phyloP scores from a whole-genome alignment of 805 yeast species.

The Suhomyces faveliae region DNA sequence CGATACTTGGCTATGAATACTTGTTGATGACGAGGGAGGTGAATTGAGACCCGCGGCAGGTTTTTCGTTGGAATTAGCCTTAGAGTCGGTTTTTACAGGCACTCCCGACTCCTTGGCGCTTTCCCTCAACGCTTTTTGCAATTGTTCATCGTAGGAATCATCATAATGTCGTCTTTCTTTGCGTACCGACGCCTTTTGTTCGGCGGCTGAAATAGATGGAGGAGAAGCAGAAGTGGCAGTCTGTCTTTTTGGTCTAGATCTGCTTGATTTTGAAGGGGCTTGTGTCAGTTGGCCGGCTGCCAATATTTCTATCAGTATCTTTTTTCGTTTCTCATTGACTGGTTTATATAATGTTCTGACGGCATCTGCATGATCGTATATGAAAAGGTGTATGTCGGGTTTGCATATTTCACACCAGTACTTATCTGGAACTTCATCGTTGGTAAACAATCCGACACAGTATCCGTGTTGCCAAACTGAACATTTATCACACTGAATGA shows the following conservation, averaged over 20 bases:
- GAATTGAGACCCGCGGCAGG: background rate
- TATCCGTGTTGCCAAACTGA: conserved; percentile 97
- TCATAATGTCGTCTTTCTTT: conserved; percentile 36
- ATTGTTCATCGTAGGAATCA: conserved; percentile 39
- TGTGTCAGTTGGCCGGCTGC: conserved; percentile 14
- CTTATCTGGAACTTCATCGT: conserved; percentile 81
- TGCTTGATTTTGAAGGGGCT: conserved; percentile 7
- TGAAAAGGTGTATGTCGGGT: conserved; percentile 71
- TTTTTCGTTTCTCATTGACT: conserved; percentile 43
- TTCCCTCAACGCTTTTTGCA: conserved; percentile 53
- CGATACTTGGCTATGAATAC: background rate
- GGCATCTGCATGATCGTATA: conserved; percentile 29
- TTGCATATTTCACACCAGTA: conserved; percentile 93
- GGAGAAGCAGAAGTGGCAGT: conserved; percentile 4
- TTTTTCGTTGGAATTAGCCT: conserved; percentile 11
- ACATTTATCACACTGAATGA: conserved; percentile 85
- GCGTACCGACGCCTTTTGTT: conserved; percentile 19
- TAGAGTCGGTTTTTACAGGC: conserved; percentile 30
- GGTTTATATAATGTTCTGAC: conserved; percentile 39
- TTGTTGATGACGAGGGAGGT: background rate
- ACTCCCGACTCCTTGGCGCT: conserved; percentile 51
- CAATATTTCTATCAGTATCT: conserved; percentile 19
- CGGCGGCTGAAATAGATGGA: conserved; percentile 3
- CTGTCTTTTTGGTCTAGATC: conserved; percentile 9
- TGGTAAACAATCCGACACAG: conserved; percentile 83